phyloP scores from a whole-genome alignment of 306 rosid species.

The Citrullus colocynthis region DNA sequence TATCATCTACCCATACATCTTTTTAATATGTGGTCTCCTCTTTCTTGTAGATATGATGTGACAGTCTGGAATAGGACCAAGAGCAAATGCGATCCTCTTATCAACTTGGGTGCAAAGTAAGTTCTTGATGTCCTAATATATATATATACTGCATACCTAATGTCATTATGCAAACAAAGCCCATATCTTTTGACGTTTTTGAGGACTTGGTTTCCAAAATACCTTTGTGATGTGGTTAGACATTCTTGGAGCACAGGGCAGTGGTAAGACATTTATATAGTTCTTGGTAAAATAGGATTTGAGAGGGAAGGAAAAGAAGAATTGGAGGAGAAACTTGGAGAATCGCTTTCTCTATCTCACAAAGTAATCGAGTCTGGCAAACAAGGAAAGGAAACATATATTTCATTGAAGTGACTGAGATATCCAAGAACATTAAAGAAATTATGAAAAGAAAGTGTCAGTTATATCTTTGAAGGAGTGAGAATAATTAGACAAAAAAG shows the following conservation, averaged over 20 bases:
- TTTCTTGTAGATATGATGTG: conserved; percentile 51
- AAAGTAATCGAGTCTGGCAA: neutral
- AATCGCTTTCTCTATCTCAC: neutral
- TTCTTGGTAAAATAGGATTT: neutral
- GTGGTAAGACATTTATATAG: neutral
- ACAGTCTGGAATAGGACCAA: conserved; percentile 93
- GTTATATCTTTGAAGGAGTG: neutral
- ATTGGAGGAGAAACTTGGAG: neutral
- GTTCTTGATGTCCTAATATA: neutral
- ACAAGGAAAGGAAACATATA: neutral
- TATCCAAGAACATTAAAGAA: neutral
- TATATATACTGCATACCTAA: neutral
- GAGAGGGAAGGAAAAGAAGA: neutral
- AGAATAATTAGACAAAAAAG: neutral
- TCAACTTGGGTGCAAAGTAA: conserved; percentile 85
- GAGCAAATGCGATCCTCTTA: conserved; percentile 77
- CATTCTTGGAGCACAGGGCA: neutral
- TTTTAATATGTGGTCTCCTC: neutral
- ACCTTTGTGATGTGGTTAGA: neutral
- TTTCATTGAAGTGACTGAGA: neutral
- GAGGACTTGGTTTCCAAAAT: neutral
- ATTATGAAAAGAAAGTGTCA: neutral
- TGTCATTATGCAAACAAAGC: neutral
- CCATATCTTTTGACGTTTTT: neutral
- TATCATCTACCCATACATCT: neutral